Percentiles rank a stretch among this genome's conserved stretches.
Evolutionary conservation across 2,329 filamentous ascomycete genomes (phyloP).

Genomic region (Colletotrichum orchidophilum): DNA sequence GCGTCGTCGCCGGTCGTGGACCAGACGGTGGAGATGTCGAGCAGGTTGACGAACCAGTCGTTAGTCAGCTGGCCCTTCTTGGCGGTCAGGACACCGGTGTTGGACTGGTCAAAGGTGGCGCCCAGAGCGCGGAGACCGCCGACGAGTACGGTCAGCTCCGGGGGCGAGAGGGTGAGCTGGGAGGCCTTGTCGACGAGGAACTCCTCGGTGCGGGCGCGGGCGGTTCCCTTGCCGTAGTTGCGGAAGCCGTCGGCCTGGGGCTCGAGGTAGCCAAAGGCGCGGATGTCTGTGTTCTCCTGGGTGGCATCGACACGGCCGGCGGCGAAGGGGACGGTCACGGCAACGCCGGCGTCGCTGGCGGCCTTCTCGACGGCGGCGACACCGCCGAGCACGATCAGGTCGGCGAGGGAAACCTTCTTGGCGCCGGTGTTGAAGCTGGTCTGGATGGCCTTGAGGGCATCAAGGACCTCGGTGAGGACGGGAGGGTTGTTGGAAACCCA

Average conservation of each 20-base stretch:
- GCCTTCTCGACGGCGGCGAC: slow-evolving; percentile 78
- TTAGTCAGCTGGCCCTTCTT: slow-evolving; percentile 76
- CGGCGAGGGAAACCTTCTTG: slow-evolving; percentile 82
- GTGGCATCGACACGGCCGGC: slow-evolving; percentile 78
- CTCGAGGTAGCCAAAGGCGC: slow-evolving; percentile 73
- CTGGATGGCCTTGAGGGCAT: slow-evolving; percentile 71
- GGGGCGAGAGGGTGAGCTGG: slow-evolving; percentile 74
- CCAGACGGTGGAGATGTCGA: slow-evolving; percentile 75
- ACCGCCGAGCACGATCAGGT: slow-evolving; percentile 81
- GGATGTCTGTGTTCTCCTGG: slow-evolving; percentile 75
- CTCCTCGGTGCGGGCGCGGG: slow-evolving; percentile 72
- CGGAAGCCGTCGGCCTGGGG: slow-evolving; percentile 79
- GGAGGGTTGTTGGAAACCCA: slow-evolving; percentile 81
- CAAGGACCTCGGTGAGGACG: slow-evolving; percentile 70
- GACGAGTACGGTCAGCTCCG: slow-evolving; percentile 76
- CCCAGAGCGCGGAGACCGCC: slow-evolving; percentile 77
- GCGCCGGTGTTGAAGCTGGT: slow-evolving; percentile 68
- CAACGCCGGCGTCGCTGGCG: slow-evolving; percentile 55
- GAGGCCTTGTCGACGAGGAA: slow-evolving; percentile 77
- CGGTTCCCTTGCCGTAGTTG: slow-evolving; percentile 74
- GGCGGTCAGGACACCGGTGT: slow-evolving; percentile 74
- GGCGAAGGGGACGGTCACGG: slow-evolving; percentile 73
- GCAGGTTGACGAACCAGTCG: slow-evolving; percentile 84
- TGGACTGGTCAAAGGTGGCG: slow-evolving; percentile 76
- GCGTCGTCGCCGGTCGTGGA: slow-evolving; percentile 47